Conservation (phyloP, 2,329 filamentous ascomycete genomes). For the Tympanopsis confertula region DNA sequence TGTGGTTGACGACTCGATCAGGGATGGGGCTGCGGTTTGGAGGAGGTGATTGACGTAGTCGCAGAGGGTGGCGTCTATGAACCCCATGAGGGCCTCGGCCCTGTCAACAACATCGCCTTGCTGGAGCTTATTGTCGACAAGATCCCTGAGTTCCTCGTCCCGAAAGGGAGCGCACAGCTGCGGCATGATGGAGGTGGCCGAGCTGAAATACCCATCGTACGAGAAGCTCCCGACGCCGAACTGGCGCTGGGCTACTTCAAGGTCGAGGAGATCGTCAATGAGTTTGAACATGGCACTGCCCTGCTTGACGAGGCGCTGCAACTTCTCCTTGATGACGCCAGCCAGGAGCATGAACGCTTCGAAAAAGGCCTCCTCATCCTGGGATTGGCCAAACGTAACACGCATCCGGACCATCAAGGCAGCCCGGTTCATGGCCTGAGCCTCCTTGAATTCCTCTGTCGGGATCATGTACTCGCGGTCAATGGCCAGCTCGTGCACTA, state of each 20-base stretch:
- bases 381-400: slow-evolving; percentile 51
- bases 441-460: slow-evolving; percentile 43
- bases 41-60: slow-evolving; percentile 77
- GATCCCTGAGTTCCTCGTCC: slow-evolving; percentile 62
- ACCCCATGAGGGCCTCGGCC: slow-evolving; percentile 62
- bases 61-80: slow-evolving; percentile 67
- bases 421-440: slow-evolving; percentile 33
- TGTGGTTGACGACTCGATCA: slow-evolving; percentile 58
- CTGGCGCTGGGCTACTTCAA: slow-evolving; percentile 57
- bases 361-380: slow-evolving; percentile 52
- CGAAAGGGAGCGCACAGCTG: slow-evolving; percentile 72
- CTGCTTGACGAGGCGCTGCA: slow-evolving; percentile 59
- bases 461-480: slow-evolving; percentile 70
- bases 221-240: slow-evolving; percentile 65
- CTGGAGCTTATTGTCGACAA: slow-evolving; percentile 49
- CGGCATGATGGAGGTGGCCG: slow-evolving; percentile 64
- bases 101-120: slow-evolving; percentile 61
- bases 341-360: slow-evolving; percentile 61
- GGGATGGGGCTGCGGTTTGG: slow-evolving; percentile 56
- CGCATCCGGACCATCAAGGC: slow-evolving; percentile 45
- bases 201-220: slow-evolving; percentile 68
- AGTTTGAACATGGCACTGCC: slow-evolving; percentile 64
- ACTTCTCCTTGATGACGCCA: slow-evolving; percentile 58
- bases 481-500: slow-evolving; percentile 71
- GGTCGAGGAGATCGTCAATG: slow-evolving; percentile 66